Base-by-base conservation (phyloP, 2,329 filamentous ascomycete species). In the Elsinoe necatrix region DNA sequence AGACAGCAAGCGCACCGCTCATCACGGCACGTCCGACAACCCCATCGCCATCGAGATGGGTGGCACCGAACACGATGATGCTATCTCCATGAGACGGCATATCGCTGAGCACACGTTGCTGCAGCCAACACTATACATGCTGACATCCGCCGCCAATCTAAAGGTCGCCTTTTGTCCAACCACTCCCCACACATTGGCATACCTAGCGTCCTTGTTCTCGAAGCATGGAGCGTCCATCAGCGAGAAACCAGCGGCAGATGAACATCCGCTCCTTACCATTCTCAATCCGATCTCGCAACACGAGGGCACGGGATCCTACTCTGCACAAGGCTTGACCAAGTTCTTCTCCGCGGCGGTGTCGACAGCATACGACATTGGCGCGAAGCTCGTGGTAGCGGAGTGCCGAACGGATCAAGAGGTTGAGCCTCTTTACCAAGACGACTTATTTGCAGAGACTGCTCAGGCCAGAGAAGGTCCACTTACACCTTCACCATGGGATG, bases 101-200 rank as follows among this genome's bases (percentile, higher is more conserved):
- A 29, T 37, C 6, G 39, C 25, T 27, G 45, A 55, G 47, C 66
- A 63, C 29, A 51, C 42, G 31, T 73, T 89, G 6, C 71, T 88
- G 5, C 73, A 76, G 14, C 80, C 84, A 25, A 83, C 86, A 0
- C 80, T 95, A 12, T 79, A 83, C 56, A 80, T 88, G 60, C 75
- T 91, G 25, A 80, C 84, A 47, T 78, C 80, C 2, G 85, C 88
- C 6, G 80, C 82, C 27, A 82, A 84, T 63, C 79, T 95, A 60
- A 81, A 80, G 56, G 70, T 91, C 7, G 73, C 81, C 34, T 96
- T 95, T 71, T 80, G 83, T 56, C 83, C 88, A 0, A 89, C 86
- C 1, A 78, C 93, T 55, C 83, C 86, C 20, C 84, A 87, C 68
- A 79, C 95, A 5, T 84, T 89, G 55, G 88, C 88, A 34, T 88